Conservation (phyloP, 768 basidiomycete genomes). For the Clavaria fumosa region DNA sequence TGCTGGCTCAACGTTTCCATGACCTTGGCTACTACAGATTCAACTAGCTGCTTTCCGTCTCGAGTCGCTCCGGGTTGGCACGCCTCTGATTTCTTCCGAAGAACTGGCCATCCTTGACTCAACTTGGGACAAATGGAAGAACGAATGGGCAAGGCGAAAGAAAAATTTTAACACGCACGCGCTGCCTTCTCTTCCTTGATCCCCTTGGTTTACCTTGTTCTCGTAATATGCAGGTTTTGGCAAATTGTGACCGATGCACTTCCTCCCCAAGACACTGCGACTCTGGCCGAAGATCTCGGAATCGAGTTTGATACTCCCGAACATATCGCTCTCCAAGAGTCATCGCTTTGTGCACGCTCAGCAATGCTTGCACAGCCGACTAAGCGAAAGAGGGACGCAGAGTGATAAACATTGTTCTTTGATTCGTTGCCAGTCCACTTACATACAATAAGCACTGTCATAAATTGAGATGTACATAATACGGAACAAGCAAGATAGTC, state of each 20-base stretch:
- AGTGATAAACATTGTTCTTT: too few relatives aligned
- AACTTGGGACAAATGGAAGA: conserved; percentile 69
- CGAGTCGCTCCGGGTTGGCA: conserved; percentile 50
- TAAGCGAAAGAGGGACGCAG: too few relatives aligned
- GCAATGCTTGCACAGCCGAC: too few relatives aligned
- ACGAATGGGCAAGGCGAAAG: conserved; percentile 63
- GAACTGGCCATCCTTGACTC: conserved; percentile 53
- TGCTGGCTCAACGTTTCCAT: conserved; percentile 6
- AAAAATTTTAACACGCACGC: conserved; percentile 52
- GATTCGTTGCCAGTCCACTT: too few relatives aligned
- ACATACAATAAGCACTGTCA: too few relatives aligned
- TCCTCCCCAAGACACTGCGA: conserved; percentile 44
- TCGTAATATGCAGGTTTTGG: conserved; percentile 44
- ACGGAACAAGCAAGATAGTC: too few relatives aligned
- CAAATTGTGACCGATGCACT: conserved; percentile 52
- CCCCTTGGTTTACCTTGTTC: conserved; percentile 1
- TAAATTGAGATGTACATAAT: too few relatives aligned
- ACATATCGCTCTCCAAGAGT: conserved; percentile 47
- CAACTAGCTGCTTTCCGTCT: conserved; percentile 33
- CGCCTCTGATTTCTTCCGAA: conserved; percentile 50
- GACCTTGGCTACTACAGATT: conserved; percentile 26
- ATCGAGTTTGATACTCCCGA: conserved; percentile 67
- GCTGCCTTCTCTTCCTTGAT: neutral
- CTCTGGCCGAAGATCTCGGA: conserved; percentile 66
- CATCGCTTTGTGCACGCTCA: conserved; percentile 45